A percentile compares a stretch with the other conserved stretches of the same genome.
phyloP scores from a whole-genome alignment of 495 filamentous ascomycete species.

The Penicillium taxi region DNA sequence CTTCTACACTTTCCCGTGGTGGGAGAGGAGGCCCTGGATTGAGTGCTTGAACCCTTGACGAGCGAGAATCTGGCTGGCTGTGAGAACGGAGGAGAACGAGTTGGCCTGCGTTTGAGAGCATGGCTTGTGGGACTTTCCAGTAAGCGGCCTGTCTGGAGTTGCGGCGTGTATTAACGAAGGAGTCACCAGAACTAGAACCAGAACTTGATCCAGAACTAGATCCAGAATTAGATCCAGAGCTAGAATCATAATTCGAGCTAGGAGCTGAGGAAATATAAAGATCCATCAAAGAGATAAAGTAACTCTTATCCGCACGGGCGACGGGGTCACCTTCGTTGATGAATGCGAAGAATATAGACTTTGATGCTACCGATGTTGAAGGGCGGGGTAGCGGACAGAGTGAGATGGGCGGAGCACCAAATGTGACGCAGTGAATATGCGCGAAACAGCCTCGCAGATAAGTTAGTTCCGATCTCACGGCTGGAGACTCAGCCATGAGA shows the following conservation, averaged over 20 bases:
- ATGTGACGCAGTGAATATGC: slow-evolving; percentile 72
- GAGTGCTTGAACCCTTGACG: background rate
- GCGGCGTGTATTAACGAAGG: no score
- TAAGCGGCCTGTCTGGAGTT: slow-evolving; percentile 10
- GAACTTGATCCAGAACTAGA: no score
- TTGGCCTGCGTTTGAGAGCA: slow-evolving; percentile 58
- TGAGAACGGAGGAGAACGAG: slow-evolving; percentile 52
- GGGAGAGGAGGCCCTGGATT: slow-evolving; percentile 9
- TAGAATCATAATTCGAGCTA: slow-evolving; percentile 7
- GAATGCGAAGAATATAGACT: slow-evolving; percentile 66
- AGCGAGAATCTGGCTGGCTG: slow-evolving; percentile 1
- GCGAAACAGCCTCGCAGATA: slow-evolving; percentile 58
- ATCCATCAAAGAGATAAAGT: slow-evolving; percentile 60
- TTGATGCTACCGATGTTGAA: slow-evolving; percentile 30
- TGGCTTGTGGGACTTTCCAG: slow-evolving; percentile 56
- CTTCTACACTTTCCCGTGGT: slow-evolving; percentile 46
- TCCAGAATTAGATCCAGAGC: background rate
- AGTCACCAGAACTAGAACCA: no score
- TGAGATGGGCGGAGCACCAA: slow-evolving; percentile 70
- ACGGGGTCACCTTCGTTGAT: slow-evolving; percentile 84
- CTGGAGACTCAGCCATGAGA: slow-evolving; percentile 50
- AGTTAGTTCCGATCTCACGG: slow-evolving; percentile 56
- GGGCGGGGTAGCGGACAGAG: slow-evolving; percentile 59
- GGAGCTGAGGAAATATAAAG: slow-evolving; percentile 60
- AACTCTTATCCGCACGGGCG: slow-evolving; percentile 63